Base-by-base conservation (phyloP, 306 rosid genomes). In the Lathyrus aphaca region DNA sequence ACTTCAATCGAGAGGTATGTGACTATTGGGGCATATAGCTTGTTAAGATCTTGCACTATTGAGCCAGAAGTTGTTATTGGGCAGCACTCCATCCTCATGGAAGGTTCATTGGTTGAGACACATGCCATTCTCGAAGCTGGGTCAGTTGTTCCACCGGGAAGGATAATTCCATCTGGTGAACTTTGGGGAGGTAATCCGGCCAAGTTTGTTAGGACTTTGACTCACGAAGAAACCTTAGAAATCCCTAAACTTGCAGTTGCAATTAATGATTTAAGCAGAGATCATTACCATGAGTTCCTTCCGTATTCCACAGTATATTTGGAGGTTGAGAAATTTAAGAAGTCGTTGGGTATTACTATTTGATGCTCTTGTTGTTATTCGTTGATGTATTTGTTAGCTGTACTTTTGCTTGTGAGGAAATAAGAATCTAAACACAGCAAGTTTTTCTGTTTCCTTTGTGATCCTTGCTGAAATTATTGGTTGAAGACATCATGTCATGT, bases 121-220 rank as follows among this genome's bases (percentile, higher is more conserved):
- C 96, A 89, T 45, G 81, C 99, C 48, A 95, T 95, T 77, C 91
- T 95, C 39, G 99, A 95, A 86, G 97, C 99, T 65, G 99, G 99
- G 71, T 95, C 99, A 21, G 97, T 95, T 8, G 86, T 95, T 77
- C 97, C 99, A 8, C 97, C 97, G 0, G 99, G 99, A 61, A 87
- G 97, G 80, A 83, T 97, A 74, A 95, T 95, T 63, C 99, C 99
- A 14, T 82, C 90, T 0, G 97, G 96, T 53, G 96, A 95, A 83
- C 96, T 95, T 56, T 95, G 96, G 99, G 97, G 96, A 4, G 97
- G 99, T 77, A 95, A 95, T 78, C 99, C 99, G 2, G 99, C 99
- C 10, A 86, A 84, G 82, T 91, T 83, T 85, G 93, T 95, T 65
- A 86, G 96, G 80, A 76, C 90, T 27, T 72, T 91, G 72, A 80